These are phyloP conservation scores for Peltaster fructicola DNA, from an alignment of 2,329 filamentous ascomycete genomes.

Conservation along the genomic window DNA sequence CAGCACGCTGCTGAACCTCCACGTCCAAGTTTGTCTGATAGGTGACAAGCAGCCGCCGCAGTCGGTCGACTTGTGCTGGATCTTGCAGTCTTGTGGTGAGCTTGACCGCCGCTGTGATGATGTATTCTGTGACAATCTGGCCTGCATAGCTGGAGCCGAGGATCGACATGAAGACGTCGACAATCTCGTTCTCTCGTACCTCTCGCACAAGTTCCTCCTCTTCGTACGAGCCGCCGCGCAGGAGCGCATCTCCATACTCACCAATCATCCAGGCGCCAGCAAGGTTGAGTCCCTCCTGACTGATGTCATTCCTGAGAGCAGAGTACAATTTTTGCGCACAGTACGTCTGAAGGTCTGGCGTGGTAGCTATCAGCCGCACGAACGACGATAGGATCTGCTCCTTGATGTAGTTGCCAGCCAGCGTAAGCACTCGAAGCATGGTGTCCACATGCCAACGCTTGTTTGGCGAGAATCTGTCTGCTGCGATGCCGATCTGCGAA, in stretches of 20 bases:
- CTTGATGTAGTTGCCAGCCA: slow-evolving; percentile 93
- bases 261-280: slow-evolving; percentile 95
- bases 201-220: slow-evolving; percentile 74
- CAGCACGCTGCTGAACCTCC: slow-evolving; percentile 87
- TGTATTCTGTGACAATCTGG: slow-evolving; percentile 85
- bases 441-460: slow-evolving; percentile 98
- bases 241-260: slow-evolving; percentile 83
- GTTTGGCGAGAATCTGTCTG: slow-evolving; percentile 87
- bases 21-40: slow-evolving; percentile 81
- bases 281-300: slow-evolving; percentile 85
- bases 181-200: slow-evolving; percentile 74
- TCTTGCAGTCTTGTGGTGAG: slow-evolving; percentile 77
- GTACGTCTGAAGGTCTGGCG: slow-evolving; percentile 86
- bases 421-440: slow-evolving; percentile 80
- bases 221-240: slow-evolving; percentile 79
- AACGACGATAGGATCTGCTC: slow-evolving; percentile 96
- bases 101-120: slow-evolving; percentile 87
- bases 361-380: slow-evolving; percentile 85
- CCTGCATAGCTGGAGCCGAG: slow-evolving; percentile 88
- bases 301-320: slow-evolving; percentile 87
- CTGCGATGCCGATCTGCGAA: slow-evolving; percentile 90
- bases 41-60: slow-evolving; percentile 58
- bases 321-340: slow-evolving; percentile 88
- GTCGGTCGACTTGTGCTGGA: slow-evolving; percentile 65
- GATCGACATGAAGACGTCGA: slow-evolving; percentile 84